Evolutionary conservation across 768 basidiomycete species (phyloP), one percentile per base, ranked within the genome.

Genomic region (Phylloporus sp.): DNA sequence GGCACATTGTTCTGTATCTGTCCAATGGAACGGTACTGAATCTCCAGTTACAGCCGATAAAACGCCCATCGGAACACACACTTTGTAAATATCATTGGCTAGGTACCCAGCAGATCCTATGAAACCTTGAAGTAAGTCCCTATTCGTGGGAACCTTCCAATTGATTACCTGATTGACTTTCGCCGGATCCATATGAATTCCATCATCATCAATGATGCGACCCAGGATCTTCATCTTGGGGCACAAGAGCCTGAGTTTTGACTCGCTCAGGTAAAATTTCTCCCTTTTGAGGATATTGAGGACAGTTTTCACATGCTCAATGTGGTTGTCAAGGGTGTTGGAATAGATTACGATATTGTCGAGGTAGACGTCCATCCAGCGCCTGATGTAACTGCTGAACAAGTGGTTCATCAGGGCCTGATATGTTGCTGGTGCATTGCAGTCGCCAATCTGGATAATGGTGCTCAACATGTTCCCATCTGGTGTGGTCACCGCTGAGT

Each of bases 351-450:
- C 7, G 1, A 48, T 57, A 4, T 57, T 28, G 4, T 55, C 41
- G 0, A 56, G 21, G 14, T 53, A 53, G 0, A 56, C 35, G 6
- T 52, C 48, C 44, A 52, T 45, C 32, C 49, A 55, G 0, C 8
- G 5, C 0, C 45, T 45, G 2, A 54, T 42, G 5, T 38, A 35
- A 2, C 7, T 40, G 0, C 42, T 11, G 4, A 54, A 51, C 2
- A 51, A 14, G 15, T 51, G 24, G 5, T 48, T 51, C 49, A 54
- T 51, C 6, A 48, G 6, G 0, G 46, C 53, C 4, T 79, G 76
- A 43, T 74, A 79, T 0, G 74, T 79, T 0, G 71, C 59, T 0
- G 71, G 73, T 0, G 69, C 45, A 71, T 76, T 65, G 73, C 69
- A 2, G 71, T 68, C 38, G 0, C 53, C 31, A 2, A 50, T 46